phyloP scores from a whole-genome alignment of 1,284 basidiomycete genomes.

The Gymnopus androsaceus region DNA sequence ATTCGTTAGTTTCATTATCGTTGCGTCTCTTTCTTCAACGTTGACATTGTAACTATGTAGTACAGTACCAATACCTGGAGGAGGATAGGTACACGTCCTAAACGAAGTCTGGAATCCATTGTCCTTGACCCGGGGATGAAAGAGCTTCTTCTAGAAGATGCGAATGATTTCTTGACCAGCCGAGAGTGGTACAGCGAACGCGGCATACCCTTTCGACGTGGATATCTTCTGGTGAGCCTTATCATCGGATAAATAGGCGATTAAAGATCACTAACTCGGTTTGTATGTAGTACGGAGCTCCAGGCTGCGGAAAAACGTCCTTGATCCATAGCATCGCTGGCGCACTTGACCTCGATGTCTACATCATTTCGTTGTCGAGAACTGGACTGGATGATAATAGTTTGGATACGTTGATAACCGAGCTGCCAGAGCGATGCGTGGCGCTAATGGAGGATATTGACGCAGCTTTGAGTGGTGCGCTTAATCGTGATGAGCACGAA shows the following conservation, averaged over 20 bases:
- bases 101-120: conserved; percentile 65
- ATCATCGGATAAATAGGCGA: no score
- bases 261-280: neutral
- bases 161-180: conserved; percentile 64
- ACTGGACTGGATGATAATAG: conserved; percentile 66
- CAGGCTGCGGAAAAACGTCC: conserved; percentile 77
- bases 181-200: conserved; percentile 70
- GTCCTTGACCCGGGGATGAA: conserved; percentile 67
- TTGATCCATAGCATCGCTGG: conserved; percentile 77
- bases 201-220: conserved; percentile 73
- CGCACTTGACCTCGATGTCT: conserved; percentile 73
- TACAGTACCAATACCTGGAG: conserved; percentile 57
- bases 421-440: conserved; percentile 69
- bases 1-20: conserved; percentile 40
- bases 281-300: conserved; percentile 57
- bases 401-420: conserved; percentile 61
- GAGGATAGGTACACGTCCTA: conserved; percentile 56
- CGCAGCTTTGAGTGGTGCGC: conserved; percentile 62
- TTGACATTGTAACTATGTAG: no score
- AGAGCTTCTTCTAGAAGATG: conserved; percentile 65
- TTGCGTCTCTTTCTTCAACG: no score
- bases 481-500: conserved; percentile 47
- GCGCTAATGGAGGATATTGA: conserved; percentile 83
- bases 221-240: conserved; percentile 64
- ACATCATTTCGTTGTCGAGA: conserved; percentile 74